Conservation (phyloP, 176 grass and related monocot genomes). For the Juncus inflexus region DNA sequence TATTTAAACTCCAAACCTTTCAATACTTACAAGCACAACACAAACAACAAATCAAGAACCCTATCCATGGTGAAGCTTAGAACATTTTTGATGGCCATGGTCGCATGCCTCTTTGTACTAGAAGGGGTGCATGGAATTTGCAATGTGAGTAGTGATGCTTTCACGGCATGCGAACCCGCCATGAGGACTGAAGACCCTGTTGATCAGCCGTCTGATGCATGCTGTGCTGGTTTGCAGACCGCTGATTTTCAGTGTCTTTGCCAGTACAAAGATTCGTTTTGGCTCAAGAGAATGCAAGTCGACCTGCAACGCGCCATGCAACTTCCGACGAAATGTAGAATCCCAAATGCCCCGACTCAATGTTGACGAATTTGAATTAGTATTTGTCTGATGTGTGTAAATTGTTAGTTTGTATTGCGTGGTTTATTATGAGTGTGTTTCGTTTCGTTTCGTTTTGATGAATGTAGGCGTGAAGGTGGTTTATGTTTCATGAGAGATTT, state of each 20-base stretch:
- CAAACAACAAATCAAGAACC: not conserved
- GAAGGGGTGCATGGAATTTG: conserved; percentile 26
- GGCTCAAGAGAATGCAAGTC: conserved; percentile 3
- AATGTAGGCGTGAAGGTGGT: too few relatives aligned
- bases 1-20: conserved; percentile 12
- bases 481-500: too few relatives aligned
- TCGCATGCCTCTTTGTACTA: conserved; percentile 6
- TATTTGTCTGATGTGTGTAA: too few relatives aligned
- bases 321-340: conserved; percentile 1
- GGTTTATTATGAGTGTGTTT: too few relatives aligned
- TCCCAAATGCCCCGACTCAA: not conserved
- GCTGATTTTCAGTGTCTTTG: conserved; percentile 10
- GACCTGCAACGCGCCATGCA: conserved; percentile 1
- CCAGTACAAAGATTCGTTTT: conserved; percentile 21
- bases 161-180: conserved; percentile 1
- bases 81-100: conserved; percentile 12
- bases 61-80: conserved; percentile 13
- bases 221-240: not conserved
- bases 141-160: conserved; percentile 6
- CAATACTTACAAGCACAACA: not conserved
- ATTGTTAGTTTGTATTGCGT: too few relatives aligned
- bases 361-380: not conserved
- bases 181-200: not conserved
- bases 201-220: not conserved
- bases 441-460: too few relatives aligned